These are phyloP conservation scores for Cyclospora cayetanensis DNA, from an alignment of 169 alveolate species.

Conservation along the genomic window DNA sequence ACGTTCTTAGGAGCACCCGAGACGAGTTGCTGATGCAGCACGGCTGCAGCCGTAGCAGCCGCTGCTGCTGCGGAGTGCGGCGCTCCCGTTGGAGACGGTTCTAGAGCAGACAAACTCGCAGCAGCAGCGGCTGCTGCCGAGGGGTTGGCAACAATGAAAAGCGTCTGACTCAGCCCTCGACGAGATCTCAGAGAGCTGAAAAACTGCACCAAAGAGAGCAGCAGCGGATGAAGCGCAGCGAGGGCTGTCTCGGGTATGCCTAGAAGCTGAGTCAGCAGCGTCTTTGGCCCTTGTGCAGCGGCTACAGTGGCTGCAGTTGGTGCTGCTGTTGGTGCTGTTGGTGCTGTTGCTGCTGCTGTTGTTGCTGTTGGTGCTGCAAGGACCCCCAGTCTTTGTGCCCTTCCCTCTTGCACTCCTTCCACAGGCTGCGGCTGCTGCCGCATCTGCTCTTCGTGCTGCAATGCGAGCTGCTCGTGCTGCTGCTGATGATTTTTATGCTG, in stretches of 20 bases:
- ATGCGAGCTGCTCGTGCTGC: neutral
- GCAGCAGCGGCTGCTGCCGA: conserved; percentile 50
- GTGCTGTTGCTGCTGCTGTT: neutral
- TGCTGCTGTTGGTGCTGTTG: neutral
- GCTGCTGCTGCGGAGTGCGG: neutral
- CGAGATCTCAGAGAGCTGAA: conserved; percentile 58
- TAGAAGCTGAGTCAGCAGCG: conserved; percentile 21
- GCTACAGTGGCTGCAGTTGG: conserved; percentile 2
- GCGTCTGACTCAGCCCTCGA: conserved; percentile 24
- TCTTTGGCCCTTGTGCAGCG: neutral
- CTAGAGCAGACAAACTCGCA: conserved; percentile 22
- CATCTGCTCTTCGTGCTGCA: neutral
- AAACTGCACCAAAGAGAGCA: conserved; percentile 66
- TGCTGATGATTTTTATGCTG: neutral
- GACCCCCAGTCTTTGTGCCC: neutral
- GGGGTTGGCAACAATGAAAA: conserved; percentile 35
- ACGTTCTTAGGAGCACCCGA: conserved; percentile 63
- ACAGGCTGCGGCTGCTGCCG: conserved; percentile 27
- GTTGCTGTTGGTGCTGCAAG: neutral
- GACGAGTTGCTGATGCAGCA: conserved; percentile 29
- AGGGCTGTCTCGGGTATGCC: conserved; percentile 54
- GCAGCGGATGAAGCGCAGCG: conserved; percentile 55
- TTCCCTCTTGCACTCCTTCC: neutral
- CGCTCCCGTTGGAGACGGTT: neutral
- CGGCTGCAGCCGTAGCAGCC: neutral